phyloP scores from a whole-genome alignment of 1,284 basidiomycete species.

The Tilletia caries region DNA sequence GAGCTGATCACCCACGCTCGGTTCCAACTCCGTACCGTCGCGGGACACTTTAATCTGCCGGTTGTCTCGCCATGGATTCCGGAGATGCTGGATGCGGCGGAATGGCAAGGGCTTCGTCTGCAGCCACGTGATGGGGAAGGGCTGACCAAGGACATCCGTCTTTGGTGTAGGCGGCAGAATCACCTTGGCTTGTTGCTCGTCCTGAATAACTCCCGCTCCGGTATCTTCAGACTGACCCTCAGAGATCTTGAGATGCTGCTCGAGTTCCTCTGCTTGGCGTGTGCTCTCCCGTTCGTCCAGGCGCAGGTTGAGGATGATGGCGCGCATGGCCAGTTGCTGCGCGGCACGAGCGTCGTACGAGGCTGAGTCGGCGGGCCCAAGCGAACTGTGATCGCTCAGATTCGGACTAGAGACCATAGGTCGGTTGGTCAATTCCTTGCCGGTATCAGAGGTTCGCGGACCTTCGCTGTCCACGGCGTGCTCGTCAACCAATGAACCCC shows the following conservation, averaged over 20 bases:
- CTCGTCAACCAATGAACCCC: no score
- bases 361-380: constrained; percentile 32
- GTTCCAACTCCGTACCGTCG: constrained; percentile 88
- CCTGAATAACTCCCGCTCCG: neutral
- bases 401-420: neutral
- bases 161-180: neutral
- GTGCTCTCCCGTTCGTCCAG: constrained; percentile 38
- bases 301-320: constrained; percentile 46
- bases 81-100: constrained; percentile 69
- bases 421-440: no score
- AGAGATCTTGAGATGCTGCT: constrained; percentile 29
- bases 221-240: constrained; percentile 12
- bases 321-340: constrained; percentile 55
- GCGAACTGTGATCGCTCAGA: constrained; percentile 17
- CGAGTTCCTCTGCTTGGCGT: constrained; percentile 33
- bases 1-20: constrained; percentile 68
- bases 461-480: no score
- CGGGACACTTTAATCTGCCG: constrained; percentile 80
- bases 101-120: constrained; percentile 73
- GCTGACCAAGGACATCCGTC: constrained; percentile 63
- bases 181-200: no score
- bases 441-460: no score
- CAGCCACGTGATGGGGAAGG: constrained; percentile 83
- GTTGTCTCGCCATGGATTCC: constrained; percentile 90
- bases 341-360: constrained; percentile 36